Evolutionary conservation across 2,329 filamentous ascomycete genomes (phyloP), one percentile per base, ranked within the genome.

Genomic region (Plectosphaerella plurivora): DNA sequence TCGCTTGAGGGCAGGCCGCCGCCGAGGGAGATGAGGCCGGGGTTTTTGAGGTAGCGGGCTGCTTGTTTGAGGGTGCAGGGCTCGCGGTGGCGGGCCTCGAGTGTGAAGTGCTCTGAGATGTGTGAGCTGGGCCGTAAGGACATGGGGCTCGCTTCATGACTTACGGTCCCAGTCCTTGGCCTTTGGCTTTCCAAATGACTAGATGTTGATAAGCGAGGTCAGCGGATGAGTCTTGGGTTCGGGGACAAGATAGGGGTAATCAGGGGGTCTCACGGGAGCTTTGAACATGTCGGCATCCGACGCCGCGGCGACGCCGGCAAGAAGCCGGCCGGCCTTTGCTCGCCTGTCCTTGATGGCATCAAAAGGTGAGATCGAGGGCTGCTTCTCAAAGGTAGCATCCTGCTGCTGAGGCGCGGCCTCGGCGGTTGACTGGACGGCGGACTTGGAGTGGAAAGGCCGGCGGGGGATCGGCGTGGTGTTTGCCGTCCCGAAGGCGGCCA

Each of bases 21-120:
- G 51, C 94, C 94, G 2, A 99, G 84, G 1, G 91, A 96, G 65
- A 99, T 94, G 54, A 97, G 73, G 15, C 88, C 91, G 1, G 91
- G 90, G 39, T 79, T 89, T 64, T 87, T 88, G 50, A 97, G 81
- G 66, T 86, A 87, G 52, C 81, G 82, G 45, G 92, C 92, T 5
- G 92, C 91, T 55, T 81, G 78, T 71, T 97, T 97, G 55, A 97
- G 75, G n/a, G 86, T 86, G 57, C 82, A 89, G 35, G 79, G 85
- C 68, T 82, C 69, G 49, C 83, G 75, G 18, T 78, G 67, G 53
- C 77, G 75, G 56, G 81, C 82, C 66, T 93, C 89, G 9, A 72
- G 59, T 25, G 76, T 88, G 46, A 92, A 69, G 53, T 82, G 77
- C 62, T 74, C 79, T 82, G 50, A 5, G 9, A 12, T 14, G 41